phyloP scores from a whole-genome alignment of 768 basidiomycete genomes.

The Naganishia vaughanmartiniae region DNA sequence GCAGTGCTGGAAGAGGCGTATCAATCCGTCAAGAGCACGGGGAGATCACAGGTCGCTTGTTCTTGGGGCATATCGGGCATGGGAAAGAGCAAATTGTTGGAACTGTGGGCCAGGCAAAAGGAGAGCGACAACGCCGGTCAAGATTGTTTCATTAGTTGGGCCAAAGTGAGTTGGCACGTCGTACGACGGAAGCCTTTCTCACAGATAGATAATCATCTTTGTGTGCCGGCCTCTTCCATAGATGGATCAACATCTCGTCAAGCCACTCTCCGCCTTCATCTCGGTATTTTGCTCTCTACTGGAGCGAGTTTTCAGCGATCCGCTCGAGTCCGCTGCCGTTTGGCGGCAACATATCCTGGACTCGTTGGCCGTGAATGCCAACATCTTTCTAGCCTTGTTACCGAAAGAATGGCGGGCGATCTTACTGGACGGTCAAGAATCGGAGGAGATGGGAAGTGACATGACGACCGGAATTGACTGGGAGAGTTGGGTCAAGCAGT shows the following conservation, averaged over 20 bases:
- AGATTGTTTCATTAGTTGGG: constrained; percentile 29
- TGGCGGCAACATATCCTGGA: constrained; percentile 40
- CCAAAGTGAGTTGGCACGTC: no score
- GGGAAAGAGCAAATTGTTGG: constrained; percentile 28
- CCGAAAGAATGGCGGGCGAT: constrained; percentile 35
- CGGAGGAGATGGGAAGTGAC: not conserved
- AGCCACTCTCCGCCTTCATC: constrained; percentile 57
- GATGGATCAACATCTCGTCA: constrained; percentile 65
- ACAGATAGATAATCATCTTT: no score
- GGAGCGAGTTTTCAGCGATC: constrained; percentile 44
- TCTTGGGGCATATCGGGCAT: constrained; percentile 25
- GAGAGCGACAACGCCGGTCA: constrained; percentile 21
- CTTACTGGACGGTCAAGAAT: constrained; percentile 1
- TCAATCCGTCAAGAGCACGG: constrained; percentile 5
- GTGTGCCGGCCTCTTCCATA: no score
- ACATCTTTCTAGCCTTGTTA: constrained; percentile 38
- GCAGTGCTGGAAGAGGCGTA: constrained; percentile 23
- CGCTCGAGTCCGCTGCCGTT: constrained; percentile 36
- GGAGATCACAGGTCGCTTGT: constrained; percentile 12
- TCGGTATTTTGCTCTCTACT: constrained; percentile 43
- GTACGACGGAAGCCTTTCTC: no score
- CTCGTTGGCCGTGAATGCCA: constrained; percentile 35
- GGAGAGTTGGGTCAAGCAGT: constrained; percentile 29
- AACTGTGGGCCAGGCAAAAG: constrained; percentile 24
- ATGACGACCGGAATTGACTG: constrained; percentile 23